Conservation (phyloP, 129 eudicot species). For the Kitagawia praeruptora region DNA sequence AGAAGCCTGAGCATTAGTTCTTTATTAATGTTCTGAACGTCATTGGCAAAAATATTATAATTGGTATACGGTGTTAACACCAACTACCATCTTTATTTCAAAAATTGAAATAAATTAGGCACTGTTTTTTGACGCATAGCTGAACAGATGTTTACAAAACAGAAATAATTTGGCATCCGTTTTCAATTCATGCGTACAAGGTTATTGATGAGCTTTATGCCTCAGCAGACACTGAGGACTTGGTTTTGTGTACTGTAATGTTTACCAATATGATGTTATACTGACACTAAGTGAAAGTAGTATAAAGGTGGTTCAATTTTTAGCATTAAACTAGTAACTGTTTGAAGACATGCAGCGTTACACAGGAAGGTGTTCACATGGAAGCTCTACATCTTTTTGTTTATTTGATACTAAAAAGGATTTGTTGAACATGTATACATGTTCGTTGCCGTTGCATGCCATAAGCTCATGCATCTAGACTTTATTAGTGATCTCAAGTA, state of each 20-base stretch:
- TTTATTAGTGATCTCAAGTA: background rate
- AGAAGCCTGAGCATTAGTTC: background rate
- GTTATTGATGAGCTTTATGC: background rate
- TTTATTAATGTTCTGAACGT: background rate
- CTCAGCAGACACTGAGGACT: background rate
- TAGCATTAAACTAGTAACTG: background rate
- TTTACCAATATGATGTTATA: background rate
- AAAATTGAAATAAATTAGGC: background rate
- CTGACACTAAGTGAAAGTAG: background rate
- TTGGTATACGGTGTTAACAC: background rate
- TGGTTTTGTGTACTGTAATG: background rate
- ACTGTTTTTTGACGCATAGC: background rate
- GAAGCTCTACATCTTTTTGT: background rate
- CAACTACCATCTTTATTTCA: background rate
- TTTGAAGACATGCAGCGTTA: background rate
- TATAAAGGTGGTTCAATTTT: background rate
- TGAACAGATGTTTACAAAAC: background rate
- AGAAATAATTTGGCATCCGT: background rate
- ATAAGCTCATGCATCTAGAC: background rate
- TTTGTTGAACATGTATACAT: background rate
- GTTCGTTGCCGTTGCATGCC: background rate
- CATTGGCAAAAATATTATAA: background rate
- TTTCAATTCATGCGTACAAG: background rate
- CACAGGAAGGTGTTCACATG: background rate
- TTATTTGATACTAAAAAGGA: background rate